Evolutionary conservation across 495 filamentous ascomycete genomes (phyloP).

Genomic region (Trichoderma erinaceum): DNA sequence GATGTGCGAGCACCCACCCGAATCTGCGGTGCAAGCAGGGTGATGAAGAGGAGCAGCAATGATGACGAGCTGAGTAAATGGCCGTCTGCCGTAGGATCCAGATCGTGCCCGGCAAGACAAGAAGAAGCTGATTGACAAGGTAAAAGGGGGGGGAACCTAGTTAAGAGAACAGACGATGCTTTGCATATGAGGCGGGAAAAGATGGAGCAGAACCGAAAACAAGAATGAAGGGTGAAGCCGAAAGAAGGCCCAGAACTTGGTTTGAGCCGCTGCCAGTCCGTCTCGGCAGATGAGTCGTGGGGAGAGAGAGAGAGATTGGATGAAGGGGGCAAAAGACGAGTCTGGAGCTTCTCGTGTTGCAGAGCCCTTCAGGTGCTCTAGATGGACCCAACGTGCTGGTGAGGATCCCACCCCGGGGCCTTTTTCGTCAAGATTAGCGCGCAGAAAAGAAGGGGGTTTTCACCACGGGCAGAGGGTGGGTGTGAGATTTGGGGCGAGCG

Average conservation of each 20-base stretch:
- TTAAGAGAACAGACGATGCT: background rate
- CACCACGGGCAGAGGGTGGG: background rate
- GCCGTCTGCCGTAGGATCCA: background rate
- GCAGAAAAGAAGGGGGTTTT: background rate
- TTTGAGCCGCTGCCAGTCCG: background rate
- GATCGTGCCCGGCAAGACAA: background rate
- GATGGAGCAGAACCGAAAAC: background rate
- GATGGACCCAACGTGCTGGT: background rate
- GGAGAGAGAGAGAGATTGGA: no score
- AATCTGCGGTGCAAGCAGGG: no score
- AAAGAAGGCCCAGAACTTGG: background rate
- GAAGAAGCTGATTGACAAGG: background rate
- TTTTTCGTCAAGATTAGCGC: slow-evolving; percentile 10
- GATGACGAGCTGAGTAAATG: background rate
- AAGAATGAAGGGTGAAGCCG: background rate
- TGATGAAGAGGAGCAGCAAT: background rate
- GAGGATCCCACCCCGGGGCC: slow-evolving; percentile 5
- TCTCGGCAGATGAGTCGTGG: background rate
- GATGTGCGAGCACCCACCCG: no score
- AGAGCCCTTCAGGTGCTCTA: background rate
- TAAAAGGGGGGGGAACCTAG: background rate
- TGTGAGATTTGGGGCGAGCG: background rate
- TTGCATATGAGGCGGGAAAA: background rate
- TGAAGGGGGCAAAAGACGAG: background rate
- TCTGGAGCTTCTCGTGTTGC: slow-evolving; percentile 9